phyloP scores from a whole-genome alignment of 2,329 filamentous ascomycete genomes.

The Beauveria pseudobassiana region DNA sequence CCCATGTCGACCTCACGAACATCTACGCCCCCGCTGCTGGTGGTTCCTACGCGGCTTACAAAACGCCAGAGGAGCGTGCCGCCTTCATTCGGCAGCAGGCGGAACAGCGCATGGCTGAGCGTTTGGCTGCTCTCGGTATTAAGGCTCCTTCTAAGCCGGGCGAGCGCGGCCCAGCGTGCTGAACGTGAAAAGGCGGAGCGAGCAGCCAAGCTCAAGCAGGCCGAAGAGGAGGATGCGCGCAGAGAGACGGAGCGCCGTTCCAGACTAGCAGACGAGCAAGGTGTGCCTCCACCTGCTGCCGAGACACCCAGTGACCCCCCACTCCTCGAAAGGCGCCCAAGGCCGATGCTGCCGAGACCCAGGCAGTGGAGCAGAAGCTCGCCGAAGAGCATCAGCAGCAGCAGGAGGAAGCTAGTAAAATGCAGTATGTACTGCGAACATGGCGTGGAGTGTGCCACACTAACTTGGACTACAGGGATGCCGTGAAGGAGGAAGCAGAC shows the following conservation, averaged over 20 bases:
- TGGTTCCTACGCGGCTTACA: constrained; percentile 73
- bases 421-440: constrained; percentile 63
- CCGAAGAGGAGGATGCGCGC: constrained; percentile 87
- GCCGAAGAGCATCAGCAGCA: constrained; percentile 69
- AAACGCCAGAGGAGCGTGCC: constrained; percentile 86
- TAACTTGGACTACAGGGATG: constrained; percentile 48
- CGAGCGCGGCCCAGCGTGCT: constrained; percentile 71
- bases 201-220: constrained; percentile 78
- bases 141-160: constrained; percentile 72
- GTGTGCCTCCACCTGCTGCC: constrained; percentile 48
- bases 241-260: constrained; percentile 82
- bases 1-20: constrained; percentile 47
- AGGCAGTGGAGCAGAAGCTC: constrained; percentile 59
- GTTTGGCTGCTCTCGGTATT: constrained; percentile 86
- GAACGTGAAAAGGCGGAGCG: constrained; percentile 85
- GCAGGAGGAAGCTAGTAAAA: constrained; percentile 60
- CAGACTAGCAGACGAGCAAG: constrained; percentile 72
- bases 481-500: constrained; percentile 67
- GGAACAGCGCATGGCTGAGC: constrained; percentile 93
- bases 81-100: constrained; percentile 97
- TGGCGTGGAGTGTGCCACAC: background rate
- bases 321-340: constrained; percentile 64
- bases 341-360: constrained; percentile 50
- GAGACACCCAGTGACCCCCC: constrained; percentile 53
- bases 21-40: constrained; percentile 37